Evolutionary conservation across 2,329 filamentous ascomycete species (phyloP).

Genomic region (Cladobotryum protrusum): DNA sequence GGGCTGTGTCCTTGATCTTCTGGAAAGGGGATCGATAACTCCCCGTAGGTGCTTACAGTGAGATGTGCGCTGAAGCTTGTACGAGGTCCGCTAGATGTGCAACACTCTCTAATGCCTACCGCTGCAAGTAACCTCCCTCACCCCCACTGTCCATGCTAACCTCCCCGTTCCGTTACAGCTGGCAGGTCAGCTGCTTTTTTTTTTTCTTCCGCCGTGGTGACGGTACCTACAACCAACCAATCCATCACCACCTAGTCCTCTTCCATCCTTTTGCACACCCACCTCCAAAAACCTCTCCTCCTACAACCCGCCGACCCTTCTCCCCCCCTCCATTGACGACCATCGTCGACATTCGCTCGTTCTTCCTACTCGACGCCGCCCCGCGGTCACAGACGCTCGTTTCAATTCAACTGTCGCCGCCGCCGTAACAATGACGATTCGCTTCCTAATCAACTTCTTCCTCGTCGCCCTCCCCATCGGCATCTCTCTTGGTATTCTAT

Average conservation of each 20-base stretch:
- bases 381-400: slow-evolving; percentile 12
- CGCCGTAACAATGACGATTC: slow-evolving; percentile 27
- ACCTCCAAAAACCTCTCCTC: not conserved
- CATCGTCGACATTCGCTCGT: slow-evolving; percentile 8
- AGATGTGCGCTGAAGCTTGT: too few species aligned
- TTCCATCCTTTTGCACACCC: not conserved
- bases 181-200: too few species aligned
- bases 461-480: slow-evolving; percentile 45
- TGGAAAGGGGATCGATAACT: too few species aligned
- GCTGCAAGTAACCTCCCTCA: too few species aligned
- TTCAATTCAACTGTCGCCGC: not conserved
- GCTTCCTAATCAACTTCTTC: slow-evolving; percentile 43
- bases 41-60: too few species aligned
- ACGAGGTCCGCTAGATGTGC: too few species aligned
- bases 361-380: slow-evolving; percentile 1
- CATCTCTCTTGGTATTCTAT: slow-evolving; percentile 42
- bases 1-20: too few species aligned
- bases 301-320: slow-evolving; percentile 1
- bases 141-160: too few species aligned
- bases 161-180: too few species aligned
- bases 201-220: not conserved
- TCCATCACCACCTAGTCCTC: not conserved
- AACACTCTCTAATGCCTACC: too few species aligned
- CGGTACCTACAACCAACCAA: not conserved
- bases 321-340: not conserved